Evolutionary conservation across 2,329 filamentous ascomycete species (phyloP).

Genomic region (Trichoderma simmonsii): DNA sequence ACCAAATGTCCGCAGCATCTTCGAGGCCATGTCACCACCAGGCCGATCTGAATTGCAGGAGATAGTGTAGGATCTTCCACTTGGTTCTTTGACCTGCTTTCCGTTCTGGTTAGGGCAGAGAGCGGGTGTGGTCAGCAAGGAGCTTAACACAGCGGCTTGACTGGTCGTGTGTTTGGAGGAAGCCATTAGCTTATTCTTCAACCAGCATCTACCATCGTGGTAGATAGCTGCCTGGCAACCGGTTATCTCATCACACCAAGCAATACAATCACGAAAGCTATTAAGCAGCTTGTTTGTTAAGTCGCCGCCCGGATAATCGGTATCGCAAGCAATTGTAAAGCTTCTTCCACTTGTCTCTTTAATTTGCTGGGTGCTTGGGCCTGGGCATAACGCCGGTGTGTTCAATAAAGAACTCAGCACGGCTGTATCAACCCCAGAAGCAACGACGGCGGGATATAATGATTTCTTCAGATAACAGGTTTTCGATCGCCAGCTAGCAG

Average conservation of each 20-base stretch:
- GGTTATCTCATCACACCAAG: not conserved
- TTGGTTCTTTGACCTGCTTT: constrained; percentile 1
- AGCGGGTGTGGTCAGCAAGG: not conserved
- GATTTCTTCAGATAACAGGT: constrained; percentile 2
- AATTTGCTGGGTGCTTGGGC: not conserved
- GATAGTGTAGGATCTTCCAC: not conserved
- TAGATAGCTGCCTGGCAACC: not conserved
- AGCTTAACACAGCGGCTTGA: not conserved
- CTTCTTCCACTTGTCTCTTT: not conserved
- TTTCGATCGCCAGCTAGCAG: constrained; percentile 1
- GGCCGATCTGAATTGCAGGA: not conserved
- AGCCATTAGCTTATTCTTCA: not conserved
- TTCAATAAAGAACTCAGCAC: not conserved
- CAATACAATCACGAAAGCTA: not conserved
- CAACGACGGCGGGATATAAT: not conserved
- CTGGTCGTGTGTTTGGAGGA: not conserved
- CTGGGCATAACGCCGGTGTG: not conserved
- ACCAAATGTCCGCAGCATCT: not conserved
- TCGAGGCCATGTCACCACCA: not conserved
- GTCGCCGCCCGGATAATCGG: not conserved
- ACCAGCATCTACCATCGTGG: not conserved
- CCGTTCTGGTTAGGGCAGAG: not conserved
- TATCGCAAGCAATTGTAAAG: not conserved
- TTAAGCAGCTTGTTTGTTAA: not conserved
- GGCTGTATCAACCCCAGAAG: not conserved